Conservation (phyloP, 2,329 filamentous ascomycete genomes). For the Exophiala oligosperma region DNA sequence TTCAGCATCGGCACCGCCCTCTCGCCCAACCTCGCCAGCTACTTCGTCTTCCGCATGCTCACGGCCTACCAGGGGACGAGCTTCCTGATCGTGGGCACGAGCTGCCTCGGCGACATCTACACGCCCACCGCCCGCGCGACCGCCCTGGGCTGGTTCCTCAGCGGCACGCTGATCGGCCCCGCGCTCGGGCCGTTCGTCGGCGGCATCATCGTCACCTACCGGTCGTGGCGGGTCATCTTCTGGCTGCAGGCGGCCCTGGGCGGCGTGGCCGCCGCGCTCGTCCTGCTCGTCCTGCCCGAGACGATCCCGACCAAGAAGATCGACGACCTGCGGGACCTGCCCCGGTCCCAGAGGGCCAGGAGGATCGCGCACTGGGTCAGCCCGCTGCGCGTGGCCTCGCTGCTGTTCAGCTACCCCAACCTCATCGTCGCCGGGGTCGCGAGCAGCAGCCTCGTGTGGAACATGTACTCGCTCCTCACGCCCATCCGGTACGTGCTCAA, state of each 20-base stretch:
- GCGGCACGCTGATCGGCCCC: conserved; percentile 70
- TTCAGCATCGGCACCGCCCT: conserved; percentile 73
- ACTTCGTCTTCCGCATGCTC: conserved; percentile 72
- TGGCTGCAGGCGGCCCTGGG: conserved; percentile 73
- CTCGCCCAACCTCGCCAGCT: conserved; percentile 68
- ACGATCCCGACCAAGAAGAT: conserved; percentile 68
- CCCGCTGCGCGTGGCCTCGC: conserved; percentile 61
- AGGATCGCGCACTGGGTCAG: conserved; percentile 66
- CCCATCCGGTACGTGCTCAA: conserved; percentile 73
- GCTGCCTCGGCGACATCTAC: conserved; percentile 68
- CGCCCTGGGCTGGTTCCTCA: conserved; percentile 72
- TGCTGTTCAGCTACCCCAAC: conserved; percentile 68
- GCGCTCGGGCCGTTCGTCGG: conserved; percentile 68
- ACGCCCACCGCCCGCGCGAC: conserved; percentile 68
- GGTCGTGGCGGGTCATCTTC: conserved; percentile 72
- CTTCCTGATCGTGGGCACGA: conserved; percentile 70
- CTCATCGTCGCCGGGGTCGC: conserved; percentile 63
- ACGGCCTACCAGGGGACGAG: conserved; percentile 75
- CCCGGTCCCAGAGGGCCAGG: conserved; percentile 47
- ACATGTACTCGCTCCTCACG: conserved; percentile 70
- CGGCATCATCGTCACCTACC: conserved; percentile 74
- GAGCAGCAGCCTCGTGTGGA: conserved; percentile 68
- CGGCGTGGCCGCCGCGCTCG: conserved; percentile 57
- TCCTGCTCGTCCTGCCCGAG: conserved; percentile 69
- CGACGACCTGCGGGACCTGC: conserved; percentile 59